A percentile compares a stretch with the other conserved stretches of the same genome.
Conservation (phyloP, 768 basidiomycete genomes). For the Trametes elegans region DNA sequence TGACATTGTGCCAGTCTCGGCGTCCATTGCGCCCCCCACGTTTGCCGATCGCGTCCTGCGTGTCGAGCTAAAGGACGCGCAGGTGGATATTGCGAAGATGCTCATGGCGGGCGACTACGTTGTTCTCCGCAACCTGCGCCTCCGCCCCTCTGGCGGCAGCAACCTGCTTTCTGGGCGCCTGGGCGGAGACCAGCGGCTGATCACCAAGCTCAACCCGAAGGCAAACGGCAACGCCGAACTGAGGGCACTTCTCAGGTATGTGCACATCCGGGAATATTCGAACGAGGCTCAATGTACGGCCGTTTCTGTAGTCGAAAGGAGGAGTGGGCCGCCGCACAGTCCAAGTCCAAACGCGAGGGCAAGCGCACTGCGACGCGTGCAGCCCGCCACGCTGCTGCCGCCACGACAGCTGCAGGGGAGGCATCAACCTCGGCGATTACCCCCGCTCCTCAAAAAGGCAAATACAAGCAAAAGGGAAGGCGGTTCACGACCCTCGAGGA, state of each 20-base stretch:
- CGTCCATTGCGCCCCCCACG: slow-evolving; percentile 34
- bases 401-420: not conserved
- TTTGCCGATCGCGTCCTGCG: slow-evolving; percentile 52
- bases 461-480: not conserved
- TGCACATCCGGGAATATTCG: no score
- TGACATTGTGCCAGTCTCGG: slow-evolving; percentile 35
- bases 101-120: slow-evolving; percentile 44
- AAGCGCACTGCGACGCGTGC: slow-evolving; percentile 1
- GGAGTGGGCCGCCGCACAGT: slow-evolving; percentile 29
- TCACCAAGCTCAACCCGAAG: slow-evolving; percentile 42
- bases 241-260: slow-evolving; percentile 42
- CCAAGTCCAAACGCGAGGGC: slow-evolving; percentile 11
- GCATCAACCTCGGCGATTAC: not conserved
- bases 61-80: slow-evolving; percentile 49
- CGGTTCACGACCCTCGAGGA: slow-evolving; percentile 1
- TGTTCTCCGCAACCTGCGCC: slow-evolving; percentile 49
- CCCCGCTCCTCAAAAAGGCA: not conserved
- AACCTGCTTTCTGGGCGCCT: slow-evolving; percentile 41
- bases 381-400: slow-evolving; percentile 1
- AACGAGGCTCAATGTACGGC: not conserved
- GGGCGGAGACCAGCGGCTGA: slow-evolving; percentile 44
- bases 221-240: slow-evolving; percentile 39
- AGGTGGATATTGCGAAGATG: slow-evolving; percentile 38
- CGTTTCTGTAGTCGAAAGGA: slow-evolving; percentile 33
- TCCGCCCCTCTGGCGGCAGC: slow-evolving; percentile 37